phyloP scores from a whole-genome alignment of 2,329 filamentous ascomycete species.

The Diaporthe batatas region DNA sequence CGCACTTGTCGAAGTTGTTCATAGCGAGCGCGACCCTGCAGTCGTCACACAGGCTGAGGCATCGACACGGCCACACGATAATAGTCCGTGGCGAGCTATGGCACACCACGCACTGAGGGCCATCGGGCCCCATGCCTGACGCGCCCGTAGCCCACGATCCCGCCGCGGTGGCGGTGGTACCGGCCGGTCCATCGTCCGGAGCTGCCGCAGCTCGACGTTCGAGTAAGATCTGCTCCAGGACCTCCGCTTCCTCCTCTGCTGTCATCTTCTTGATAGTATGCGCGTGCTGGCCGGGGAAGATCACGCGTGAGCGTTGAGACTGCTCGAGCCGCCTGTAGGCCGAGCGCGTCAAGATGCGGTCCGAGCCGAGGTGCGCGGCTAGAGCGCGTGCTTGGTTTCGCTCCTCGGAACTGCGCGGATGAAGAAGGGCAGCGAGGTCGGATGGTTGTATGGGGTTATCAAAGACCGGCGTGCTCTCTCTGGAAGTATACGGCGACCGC shows the following conservation, averaged over 20 bases:
- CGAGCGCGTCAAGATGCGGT: conserved; percentile 84
- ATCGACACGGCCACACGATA: conserved; percentile 96
- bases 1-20: conserved; percentile 97
- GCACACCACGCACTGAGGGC: conserved; percentile 93
- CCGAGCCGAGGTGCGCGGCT: conserved; percentile 80
- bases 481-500: conserved; percentile 60
- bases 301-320: conserved; percentile 76
- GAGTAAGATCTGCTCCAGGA: conserved; percentile 72
- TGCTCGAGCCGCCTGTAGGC: conserved; percentile 78
- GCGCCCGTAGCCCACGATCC: conserved; percentile 78
- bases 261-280: conserved; percentile 60
- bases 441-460: conserved; percentile 75
- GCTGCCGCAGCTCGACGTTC: conserved; percentile 57
- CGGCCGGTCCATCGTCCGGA: conserved; percentile 40
- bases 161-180: conserved; percentile 42
- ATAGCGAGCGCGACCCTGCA: conserved; percentile 93
- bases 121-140: conserved; percentile 76
- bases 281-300: conserved; percentile 62
- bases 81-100: conserved; percentile 88
- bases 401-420: conserved; percentile 83
- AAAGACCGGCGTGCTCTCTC: conserved; percentile 68
- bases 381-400: conserved; percentile 85
- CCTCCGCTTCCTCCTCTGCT: conserved; percentile 70
- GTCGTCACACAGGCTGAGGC: conserved; percentile 93
- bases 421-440: conserved; percentile 83